Base-by-base conservation (phyloP, 2,329 filamentous ascomycete species). In the Pestalotiopsis fici region DNA sequence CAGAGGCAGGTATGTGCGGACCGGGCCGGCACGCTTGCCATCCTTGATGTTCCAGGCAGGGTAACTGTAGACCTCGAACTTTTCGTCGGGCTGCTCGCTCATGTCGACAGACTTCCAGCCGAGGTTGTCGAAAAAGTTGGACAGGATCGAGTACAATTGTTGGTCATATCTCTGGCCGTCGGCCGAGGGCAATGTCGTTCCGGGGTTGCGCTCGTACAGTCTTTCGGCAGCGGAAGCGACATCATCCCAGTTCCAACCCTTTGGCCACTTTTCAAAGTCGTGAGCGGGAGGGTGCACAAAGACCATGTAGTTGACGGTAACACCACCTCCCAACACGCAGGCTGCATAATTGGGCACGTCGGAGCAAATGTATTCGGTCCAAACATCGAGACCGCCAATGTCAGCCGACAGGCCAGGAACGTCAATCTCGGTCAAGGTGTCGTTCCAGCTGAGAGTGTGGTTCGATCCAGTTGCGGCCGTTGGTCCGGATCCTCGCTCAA, bases 41-140 rank as follows among this genome's bases (percentile, higher is more conserved):
- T 82, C 83, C 37, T 74, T 70, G 57, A 84, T 82, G 72, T 71
- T 37, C 71, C 70, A 71, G 5, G 65, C 31, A 25, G 71, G 71
- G 61, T 72, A 67, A 1, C 67, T 67, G 66, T 71, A 72, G 27
- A 69, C 59, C 27, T 67, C 37, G 35, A 69, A 64, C 65, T 72
- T 72, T 12, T 67, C 66, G 35, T 72, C 68, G 9, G 65, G 64
- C 21, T 71, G 37, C 18, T 69, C 66, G 28, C 71, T 15, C n/a
- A 66, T 66, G 37, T 72, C 66, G 31, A 61, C 43, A 15, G 69
- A 67, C 31, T 43, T 67, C 67, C 69, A 72, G 50, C 70, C 70
- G 5, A 69, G 67, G 55, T 61, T 65, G n/a, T 59, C 47, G 55
- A 71, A 50, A 63, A 71, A 71, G 25, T 60, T 61, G 12, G 69